Percentiles rank a stretch among this genome's conserved stretches.
Conservation (phyloP, 2,329 filamentous ascomycete genomes). For the Fusarium sp. region DNA sequence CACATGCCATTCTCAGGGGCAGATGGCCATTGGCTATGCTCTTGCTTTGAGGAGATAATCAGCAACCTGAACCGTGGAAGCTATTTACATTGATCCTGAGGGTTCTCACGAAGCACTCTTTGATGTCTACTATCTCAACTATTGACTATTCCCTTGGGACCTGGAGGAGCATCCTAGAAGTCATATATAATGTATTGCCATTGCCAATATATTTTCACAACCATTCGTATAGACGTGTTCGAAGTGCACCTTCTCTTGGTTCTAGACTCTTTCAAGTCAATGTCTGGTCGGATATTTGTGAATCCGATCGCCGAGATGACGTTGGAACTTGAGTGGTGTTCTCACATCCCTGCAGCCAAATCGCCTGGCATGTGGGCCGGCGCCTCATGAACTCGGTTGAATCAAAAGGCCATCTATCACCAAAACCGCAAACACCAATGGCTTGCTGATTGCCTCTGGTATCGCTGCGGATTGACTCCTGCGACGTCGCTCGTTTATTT, state of each 20-base stretch:
- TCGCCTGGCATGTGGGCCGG: conserved; percentile 37
- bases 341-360: conserved; percentile 35
- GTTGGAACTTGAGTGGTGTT: conserved; percentile 29
- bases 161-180: neutral
- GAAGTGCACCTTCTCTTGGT: neutral
- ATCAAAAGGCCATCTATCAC: conserved; percentile 42
- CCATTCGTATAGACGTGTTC: neutral
- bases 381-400: conserved; percentile 35
- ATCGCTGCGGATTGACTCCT: conserved; percentile 11
- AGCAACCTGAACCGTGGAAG: neutral
- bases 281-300: conserved; percentile 37
- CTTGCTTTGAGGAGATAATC: neutral
- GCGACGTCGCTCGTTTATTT: conserved; percentile 32
- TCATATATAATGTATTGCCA: neutral
- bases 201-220: neutral
- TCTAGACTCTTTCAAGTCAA: neutral
- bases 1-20: neutral
- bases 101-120: neutral
- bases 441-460: conserved; percentile 23
- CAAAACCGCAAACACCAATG: conserved; percentile 28
- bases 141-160: neutral
- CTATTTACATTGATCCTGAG: neutral
- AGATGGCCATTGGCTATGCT: neutral
- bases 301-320: conserved; percentile 43
- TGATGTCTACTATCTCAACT: neutral